A percentile compares a stretch with the other conserved stretches of the same genome.
Conservation (phyloP, 306 rosid genomes). For the Prunus persica region Prunus_persica_NCBIv2 NC_034015.1:16585501-16586000, state of each 20-base stretch:
- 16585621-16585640: conserved; percentile 96
- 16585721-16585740: conserved; percentile 97
- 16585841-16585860: background rate
- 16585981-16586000: conserved; percentile 85
- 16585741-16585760: conserved; percentile 82
- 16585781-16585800: conserved; percentile 81
- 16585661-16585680: conserved; percentile 67
- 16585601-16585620: conserved; percentile 86
- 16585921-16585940: conserved; percentile 82
- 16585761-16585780: conserved; percentile 86
- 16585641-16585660: conserved; percentile 78
- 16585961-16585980: conserved; percentile 86
- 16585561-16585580: conserved; percentile 65
- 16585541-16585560: conserved; percentile 64
- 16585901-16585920: conserved; percentile 52
- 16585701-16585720: conserved; percentile 81
- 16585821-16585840: background rate
- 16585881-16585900: background rate
- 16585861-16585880: background rate
- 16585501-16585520: conserved; percentile 43
- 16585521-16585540: conserved; percentile 29
- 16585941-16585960: conserved; percentile 79
- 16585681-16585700: conserved; percentile 63
- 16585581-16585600: conserved; percentile 66
- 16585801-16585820: conserved; percentile 11